Conservation (phyloP, 352 stramenopile genomes). For the Peronosclerospora sorghi region DNA sequence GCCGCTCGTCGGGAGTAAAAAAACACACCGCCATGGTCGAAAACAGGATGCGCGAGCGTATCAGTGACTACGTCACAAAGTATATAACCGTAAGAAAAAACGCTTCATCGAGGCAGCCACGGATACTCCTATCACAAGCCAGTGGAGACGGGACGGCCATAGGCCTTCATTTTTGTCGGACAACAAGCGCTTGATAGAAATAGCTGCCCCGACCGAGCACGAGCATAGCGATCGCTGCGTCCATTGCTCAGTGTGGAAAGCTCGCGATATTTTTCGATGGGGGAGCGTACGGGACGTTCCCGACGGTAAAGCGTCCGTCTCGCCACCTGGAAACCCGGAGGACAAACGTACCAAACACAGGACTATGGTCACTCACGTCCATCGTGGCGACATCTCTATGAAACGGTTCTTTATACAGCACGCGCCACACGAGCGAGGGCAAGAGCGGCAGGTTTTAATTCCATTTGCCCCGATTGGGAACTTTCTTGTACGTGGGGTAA, state of each 20-base stretch:
- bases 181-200: slow-evolving; percentile 65
- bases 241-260: slow-evolving; percentile 28
- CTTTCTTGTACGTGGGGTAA: slow-evolving; percentile 86
- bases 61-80: too few species aligned
- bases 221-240: slow-evolving; percentile 18
- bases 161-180: slow-evolving; percentile 49
- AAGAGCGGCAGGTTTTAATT: slow-evolving; percentile 55
- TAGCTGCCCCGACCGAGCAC: slow-evolving; percentile 40
- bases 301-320: slow-evolving; percentile 12
- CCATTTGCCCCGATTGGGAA: slow-evolving; percentile 52
- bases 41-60: too few species aligned
- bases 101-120: too few species aligned
- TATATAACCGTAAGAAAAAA: too few species aligned
- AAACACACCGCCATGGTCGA: too few species aligned
- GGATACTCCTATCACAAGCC: slow-evolving; percentile 67
- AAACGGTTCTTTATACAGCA: slow-evolving; percentile 83
- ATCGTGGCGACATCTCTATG: slow-evolving; percentile 81
- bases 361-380: slow-evolving; percentile 77
- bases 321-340: slow-evolving; percentile 51
- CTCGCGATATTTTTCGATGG: slow-evolving; percentile 35
- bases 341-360: slow-evolving; percentile 65
- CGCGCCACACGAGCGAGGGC: slow-evolving; percentile 63
- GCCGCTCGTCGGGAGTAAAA: too few species aligned
- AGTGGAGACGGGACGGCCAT: slow-evolving; percentile 45
- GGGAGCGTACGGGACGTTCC: slow-evolving; percentile 11